Base-by-base conservation (phyloP, 2,329 filamentous ascomycete genomes). In the Curvularia sp. region DNA sequence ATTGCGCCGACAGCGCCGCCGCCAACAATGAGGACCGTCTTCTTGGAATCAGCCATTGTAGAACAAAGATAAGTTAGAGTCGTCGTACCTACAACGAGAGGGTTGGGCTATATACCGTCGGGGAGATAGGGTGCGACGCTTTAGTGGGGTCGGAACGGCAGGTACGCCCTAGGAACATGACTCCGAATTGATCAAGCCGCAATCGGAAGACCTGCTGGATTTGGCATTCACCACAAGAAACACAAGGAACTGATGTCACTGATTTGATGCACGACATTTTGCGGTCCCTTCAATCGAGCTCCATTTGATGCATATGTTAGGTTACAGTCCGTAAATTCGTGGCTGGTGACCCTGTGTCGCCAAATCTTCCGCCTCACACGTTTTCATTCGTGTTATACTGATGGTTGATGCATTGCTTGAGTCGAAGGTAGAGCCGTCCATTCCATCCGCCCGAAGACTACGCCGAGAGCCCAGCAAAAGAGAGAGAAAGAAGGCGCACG, bases 1-100 rank as follows among this genome's bases (percentile, higher is more conserved):
- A 87, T 84, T 0, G 84, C 82, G 24, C 85, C 85, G 1, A 87
- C 81, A 6, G 83, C 84, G 8, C 86, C 86, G 9, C 79, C 77
- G 20, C 86, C 85, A 13, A 88, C 73, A 5, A 88, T 68, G 4
- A 87, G 78, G 3, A 87, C 77, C 24, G 74, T 78, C 53, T 72
- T 75, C 61, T 62, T 58, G 1, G 20, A 48, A 8, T 70, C 61
- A 67, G 68, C 33, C 73, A 77, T 77, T 24, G 49, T 50, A 31
- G 24, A 18, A 41, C 35, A 28, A 33, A 52, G 1, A 46, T 53
- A 9, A 18, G 5, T n/a, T 15, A 18, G 7, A 38, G 15, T 38
- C 15, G 35, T 18, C 15, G 35, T 8, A n/a, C 6, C n/a, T 38
- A n/a, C 35, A 38, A 18, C 6, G 35, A 18, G 5, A 18, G 18